These are phyloP conservation scores for Chlorophyllum brunneum DNA, from an alignment of 768 basidiomycete species.

Conservation along the genomic window DNA sequence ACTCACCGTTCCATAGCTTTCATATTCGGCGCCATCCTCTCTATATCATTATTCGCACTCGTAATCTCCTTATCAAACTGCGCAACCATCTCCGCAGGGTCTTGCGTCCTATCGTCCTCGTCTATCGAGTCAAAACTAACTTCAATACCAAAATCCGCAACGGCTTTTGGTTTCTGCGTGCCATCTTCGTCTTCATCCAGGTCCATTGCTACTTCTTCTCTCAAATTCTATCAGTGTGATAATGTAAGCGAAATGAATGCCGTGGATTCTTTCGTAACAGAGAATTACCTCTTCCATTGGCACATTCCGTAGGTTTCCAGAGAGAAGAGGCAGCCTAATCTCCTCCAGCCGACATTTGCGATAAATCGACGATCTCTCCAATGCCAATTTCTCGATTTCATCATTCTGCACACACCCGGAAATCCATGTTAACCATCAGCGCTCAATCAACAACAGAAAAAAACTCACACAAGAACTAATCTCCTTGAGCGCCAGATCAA, in stretches of 20 bases:
- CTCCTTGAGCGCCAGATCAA: constrained; percentile 90
- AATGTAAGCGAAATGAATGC: constrained; percentile 6
- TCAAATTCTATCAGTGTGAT: constrained; percentile 64
- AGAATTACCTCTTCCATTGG: constrained; percentile 87
- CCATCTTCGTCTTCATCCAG: constrained; percentile 86
- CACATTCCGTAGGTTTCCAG: constrained; percentile 79
- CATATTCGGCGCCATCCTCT: constrained; percentile 93
- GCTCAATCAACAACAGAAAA: neutral
- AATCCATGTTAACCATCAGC: neutral
- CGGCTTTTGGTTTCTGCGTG: constrained; percentile 66
- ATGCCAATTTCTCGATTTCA: constrained; percentile 83
- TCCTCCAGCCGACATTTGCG: constrained; percentile 93
- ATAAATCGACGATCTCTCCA: constrained; percentile 85
- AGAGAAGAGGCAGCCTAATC: constrained; percentile 71
- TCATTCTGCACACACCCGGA: constrained; percentile 39
- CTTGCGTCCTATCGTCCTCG: constrained; percentile 73
- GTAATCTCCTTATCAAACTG: constrained; percentile 71
- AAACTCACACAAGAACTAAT: constrained; percentile 68
- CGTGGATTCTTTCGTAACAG: neutral
- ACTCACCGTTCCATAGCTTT: constrained; percentile 88
- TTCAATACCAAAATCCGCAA: constrained; percentile 84
- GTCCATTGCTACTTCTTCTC: constrained; percentile 88
- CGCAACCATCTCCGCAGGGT: constrained; percentile 57
- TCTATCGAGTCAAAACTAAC: constrained; percentile 76
- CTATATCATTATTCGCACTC: constrained; percentile 76